These are phyloP conservation scores for Monilinia polystroma DNA, from an alignment of 2,329 filamentous ascomycete species.

Conservation along the genomic window DNA sequence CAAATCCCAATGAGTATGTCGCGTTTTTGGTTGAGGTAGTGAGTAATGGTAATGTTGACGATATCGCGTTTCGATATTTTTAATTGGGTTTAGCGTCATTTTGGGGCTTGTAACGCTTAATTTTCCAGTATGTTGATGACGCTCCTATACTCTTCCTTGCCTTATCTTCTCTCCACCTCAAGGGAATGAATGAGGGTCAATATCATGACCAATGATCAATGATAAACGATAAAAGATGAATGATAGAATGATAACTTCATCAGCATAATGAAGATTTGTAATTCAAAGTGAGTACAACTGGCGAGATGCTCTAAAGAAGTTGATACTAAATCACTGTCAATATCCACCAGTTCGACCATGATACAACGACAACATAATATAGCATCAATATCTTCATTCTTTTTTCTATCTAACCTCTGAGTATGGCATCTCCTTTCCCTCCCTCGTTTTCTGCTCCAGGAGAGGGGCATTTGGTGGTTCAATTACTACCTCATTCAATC, in stretches of 20 bases:
- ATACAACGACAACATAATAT: constrained; percentile 4
- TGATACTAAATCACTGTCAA: neutral
- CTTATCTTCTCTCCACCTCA: constrained; percentile 6
- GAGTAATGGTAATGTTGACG: constrained; percentile 13
- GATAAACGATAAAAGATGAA: too few relatives aligned
- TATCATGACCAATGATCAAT: neutral
- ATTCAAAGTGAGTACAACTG: neutral
- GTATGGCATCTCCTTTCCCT: constrained; percentile 46
- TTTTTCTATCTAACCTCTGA: neutral
- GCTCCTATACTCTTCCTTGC: neutral
- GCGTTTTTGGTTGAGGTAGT: neutral
- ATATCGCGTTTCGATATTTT: constrained; percentile 23
- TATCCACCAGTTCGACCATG: neutral
- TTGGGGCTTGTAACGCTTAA: constrained; percentile 4
- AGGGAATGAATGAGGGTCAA: neutral
- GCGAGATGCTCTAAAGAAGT: neutral
- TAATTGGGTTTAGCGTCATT: constrained; percentile 22
- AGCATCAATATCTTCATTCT: neutral
- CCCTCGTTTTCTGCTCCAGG: constrained; percentile 72
- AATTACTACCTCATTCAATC: constrained; percentile 66
- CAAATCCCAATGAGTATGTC: neutral
- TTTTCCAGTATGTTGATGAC: neutral
- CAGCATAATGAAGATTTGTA: neutral
- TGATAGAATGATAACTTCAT: neutral
- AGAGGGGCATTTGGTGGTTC: constrained; percentile 73